Percentiles rank a stretch among this genome's conserved stretches.
phyloP scores from a whole-genome alignment of 176 grass and related monocot genomes.

The Avena eriantha region DNA sequence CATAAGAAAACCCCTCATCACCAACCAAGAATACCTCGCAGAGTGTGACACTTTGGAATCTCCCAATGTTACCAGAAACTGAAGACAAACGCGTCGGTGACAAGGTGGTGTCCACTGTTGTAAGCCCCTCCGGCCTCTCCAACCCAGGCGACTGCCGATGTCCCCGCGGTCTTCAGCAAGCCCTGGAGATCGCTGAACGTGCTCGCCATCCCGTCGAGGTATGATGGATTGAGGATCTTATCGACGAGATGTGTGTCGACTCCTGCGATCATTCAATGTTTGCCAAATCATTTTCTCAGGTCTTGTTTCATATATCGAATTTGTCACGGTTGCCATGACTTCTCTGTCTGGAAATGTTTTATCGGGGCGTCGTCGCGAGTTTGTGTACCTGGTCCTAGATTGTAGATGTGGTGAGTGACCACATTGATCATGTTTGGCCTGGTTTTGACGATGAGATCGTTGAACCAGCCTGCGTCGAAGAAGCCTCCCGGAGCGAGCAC shows the following conservation, averaged over 20 bases:
- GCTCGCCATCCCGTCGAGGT: conserved; percentile 60
- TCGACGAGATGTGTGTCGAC: conserved; percentile 70
- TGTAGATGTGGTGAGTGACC: conserved; percentile 94
- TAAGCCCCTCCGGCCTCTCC: conserved; percentile 91
- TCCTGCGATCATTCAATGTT: conserved; percentile 38
- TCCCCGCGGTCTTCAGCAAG: conserved; percentile 60
- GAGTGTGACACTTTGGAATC: background rate
- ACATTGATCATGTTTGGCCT: conserved; percentile 69
- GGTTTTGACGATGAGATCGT: conserved; percentile 64
- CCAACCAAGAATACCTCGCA: too few species aligned
- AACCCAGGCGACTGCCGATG: conserved; percentile 71
- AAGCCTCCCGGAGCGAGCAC: conserved; percentile 89
- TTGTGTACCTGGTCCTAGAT: conserved; percentile 74
- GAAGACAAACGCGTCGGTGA: conserved; percentile 89
- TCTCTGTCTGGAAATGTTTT: background rate
- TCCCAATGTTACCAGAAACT: conserved; percentile 79
- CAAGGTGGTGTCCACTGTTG: conserved; percentile 92
- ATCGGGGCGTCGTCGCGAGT: background rate
- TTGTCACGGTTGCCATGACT: background rate
- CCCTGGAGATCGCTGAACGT: conserved; percentile 66
- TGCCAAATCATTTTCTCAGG: background rate
- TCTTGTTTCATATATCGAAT: too few species aligned
- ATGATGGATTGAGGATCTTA: conserved; percentile 74
- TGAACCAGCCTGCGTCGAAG: conserved; percentile 74
- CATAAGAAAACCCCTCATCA: too few species aligned